These are phyloP conservation scores for Kodamaea ohmeri DNA, from an alignment of 1,139 yeast genomes.

Conservation along the genomic window DNA sequence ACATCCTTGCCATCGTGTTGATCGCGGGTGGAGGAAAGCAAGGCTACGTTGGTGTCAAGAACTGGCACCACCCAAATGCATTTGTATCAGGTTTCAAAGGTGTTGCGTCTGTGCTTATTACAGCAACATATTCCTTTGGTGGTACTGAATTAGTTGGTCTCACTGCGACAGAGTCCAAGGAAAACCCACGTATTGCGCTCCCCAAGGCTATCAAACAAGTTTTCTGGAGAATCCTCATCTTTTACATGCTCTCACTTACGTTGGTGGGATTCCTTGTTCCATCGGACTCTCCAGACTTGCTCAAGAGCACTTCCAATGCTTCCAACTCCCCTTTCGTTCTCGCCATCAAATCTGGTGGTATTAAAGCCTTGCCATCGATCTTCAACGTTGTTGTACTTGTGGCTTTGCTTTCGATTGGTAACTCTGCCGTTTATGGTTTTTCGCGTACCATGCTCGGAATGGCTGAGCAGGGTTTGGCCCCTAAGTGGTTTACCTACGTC, in stretches of 20 bases:
- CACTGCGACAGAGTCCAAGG: slow-evolving; percentile 37
- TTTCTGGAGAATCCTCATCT: slow-evolving; percentile 41
- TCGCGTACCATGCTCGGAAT: slow-evolving; percentile 42
- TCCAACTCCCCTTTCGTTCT: slow-evolving; percentile 57
- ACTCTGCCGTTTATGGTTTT: slow-evolving; percentile 45
- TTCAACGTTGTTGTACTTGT: slow-evolving; percentile 44
- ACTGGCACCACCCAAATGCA: slow-evolving; percentile 64
- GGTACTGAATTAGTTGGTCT: slow-evolving; percentile 46
- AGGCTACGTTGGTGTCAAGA: slow-evolving; percentile 53
- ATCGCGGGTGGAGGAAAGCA: slow-evolving; percentile 64
- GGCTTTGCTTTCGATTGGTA: slow-evolving; percentile 43
- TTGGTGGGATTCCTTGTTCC: slow-evolving; percentile 44
- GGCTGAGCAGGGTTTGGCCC: slow-evolving; percentile 44
- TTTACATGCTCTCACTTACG: slow-evolving; percentile 41
- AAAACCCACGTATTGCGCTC: slow-evolving; percentile 37
- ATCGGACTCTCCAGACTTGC: slow-evolving; percentile 14
- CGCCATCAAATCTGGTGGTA: slow-evolving; percentile 55
- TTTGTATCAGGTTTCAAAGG: slow-evolving; percentile 65
- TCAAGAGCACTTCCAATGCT: slow-evolving; percentile 21
- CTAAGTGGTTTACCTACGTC: slow-evolving; percentile 33
- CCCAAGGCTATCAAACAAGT: slow-evolving; percentile 46
- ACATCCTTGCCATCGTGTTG: slow-evolving; percentile 65
- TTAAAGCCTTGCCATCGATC: slow-evolving; percentile 41
- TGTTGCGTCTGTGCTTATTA: slow-evolving; percentile 37
- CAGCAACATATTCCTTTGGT: slow-evolving; percentile 45